Evolutionary conservation across 345 rosid species (phyloP).

Genomic region (Geranium brycei): DNA sequence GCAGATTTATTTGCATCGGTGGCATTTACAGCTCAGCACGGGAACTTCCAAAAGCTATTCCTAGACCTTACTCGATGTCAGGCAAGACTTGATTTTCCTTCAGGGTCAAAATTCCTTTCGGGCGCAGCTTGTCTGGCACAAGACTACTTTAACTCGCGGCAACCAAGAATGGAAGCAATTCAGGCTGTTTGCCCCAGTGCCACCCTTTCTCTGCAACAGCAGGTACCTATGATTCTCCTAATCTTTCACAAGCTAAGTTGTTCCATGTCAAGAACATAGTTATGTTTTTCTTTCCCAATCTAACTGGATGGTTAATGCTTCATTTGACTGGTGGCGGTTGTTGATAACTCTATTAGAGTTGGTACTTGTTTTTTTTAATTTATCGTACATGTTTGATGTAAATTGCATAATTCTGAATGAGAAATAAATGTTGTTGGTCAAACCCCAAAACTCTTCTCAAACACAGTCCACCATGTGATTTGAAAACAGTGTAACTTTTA

Average conservation of each 20-base stretch:
- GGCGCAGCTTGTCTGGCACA: conserved; percentile 48
- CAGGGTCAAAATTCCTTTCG: conserved; percentile 54
- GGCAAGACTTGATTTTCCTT: conserved; percentile 59
- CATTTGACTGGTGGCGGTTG: too few relatives aligned
- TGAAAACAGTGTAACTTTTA: too few relatives aligned
- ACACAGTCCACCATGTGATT: too few relatives aligned
- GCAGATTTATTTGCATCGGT: conserved; percentile 68
- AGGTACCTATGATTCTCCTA: conserved; percentile 31
- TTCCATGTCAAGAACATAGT: not conserved
- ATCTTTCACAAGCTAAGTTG: not conserved
- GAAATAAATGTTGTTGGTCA: too few relatives aligned
- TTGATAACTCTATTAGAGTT: too few relatives aligned
- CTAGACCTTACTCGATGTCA: conserved; percentile 71
- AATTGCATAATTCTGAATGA: too few relatives aligned
- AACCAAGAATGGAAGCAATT: conserved; percentile 41
- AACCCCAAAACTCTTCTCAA: too few relatives aligned
- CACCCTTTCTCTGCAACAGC: conserved; percentile 74
- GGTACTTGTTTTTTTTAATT: too few relatives aligned
- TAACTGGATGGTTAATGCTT: too few relatives aligned
- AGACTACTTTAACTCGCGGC: conserved; percentile 48
- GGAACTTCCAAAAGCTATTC: conserved; percentile 63
- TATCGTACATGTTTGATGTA: too few relatives aligned
- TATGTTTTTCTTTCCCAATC: too few relatives aligned
- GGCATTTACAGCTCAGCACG: conserved; percentile 70
- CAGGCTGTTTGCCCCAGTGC: conserved; percentile 53